Base-by-base conservation (phyloP, 139 green algal species). In the Auxenochlorella pyrenoidosa region DNA sequence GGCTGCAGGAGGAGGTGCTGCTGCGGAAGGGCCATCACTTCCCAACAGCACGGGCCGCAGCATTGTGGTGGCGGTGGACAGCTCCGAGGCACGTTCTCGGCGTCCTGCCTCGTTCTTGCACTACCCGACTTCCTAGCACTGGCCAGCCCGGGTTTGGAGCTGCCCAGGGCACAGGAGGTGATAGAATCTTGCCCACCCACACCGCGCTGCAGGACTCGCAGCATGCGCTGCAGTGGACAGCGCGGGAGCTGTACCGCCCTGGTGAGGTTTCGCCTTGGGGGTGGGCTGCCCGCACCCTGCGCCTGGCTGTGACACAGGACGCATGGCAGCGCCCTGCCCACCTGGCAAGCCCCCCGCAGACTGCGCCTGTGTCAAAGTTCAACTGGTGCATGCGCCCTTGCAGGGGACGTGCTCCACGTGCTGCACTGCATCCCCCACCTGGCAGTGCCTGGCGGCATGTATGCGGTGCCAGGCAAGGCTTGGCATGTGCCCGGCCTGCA, bases 351-450 rank as follows among this genome's bases (percentile, higher is more conserved):
- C 8, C 47, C 10, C 47, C 47, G 47, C 8, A 6, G 10, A 10
- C 47, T 10, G 6, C 47, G 8, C 10, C 47, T 54, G 47, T 54
- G 8, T 54, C 8, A 54, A 54, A 6, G 10, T 18, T 54, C 47
- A 54, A 54, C 47, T 10, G 10, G 47, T 54, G 6, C 8, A 54
- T 54, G 47, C 47, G 47, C 47, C 10, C 40, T 22, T 70, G 40
- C 73, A 68, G 76, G 83, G 10, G 88, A 91, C 59, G 66, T 80
- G 34, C 18, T 91, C 0, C 84, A 87, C 22, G 43, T 89, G 40
- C 75, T 66, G 8, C 76, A 89, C 68, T 89, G 83, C 77, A 75
- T 91, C 19, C 75, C 84, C 40, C 60, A 79, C 72, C 75, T 89
- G 54, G 82, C 83, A 0, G 43, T 68, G n/a, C 41, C 44, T 0